These are phyloP conservation scores for Colletotrichum salicis DNA, from an alignment of 2,329 filamentous ascomycete species.

Conservation along the genomic window DNA sequence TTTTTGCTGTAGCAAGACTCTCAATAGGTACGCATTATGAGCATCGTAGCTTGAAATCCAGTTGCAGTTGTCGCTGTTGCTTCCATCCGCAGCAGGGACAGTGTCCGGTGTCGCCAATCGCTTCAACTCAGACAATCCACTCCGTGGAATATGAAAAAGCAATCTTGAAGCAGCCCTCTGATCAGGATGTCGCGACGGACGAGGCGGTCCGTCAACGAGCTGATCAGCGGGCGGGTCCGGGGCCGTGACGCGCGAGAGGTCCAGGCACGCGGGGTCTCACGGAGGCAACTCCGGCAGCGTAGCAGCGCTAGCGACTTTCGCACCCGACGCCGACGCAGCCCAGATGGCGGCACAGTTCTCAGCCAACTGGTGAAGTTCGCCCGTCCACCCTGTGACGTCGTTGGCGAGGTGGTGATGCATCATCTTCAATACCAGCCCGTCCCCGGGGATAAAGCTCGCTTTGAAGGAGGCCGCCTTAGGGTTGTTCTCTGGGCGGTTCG, in stretches of 20 bases:
- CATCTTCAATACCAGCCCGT: background rate
- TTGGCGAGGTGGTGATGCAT: background rate
- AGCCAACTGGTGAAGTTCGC: background rate
- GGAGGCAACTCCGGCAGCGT: background rate
- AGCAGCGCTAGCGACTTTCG: background rate
- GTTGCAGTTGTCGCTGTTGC: too few relatives aligned
- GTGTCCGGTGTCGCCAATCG: background rate
- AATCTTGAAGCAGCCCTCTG: background rate
- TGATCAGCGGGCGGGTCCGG: slow-evolving; percentile 39
- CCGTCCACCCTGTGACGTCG: background rate
- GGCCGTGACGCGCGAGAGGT: slow-evolving; percentile 48
- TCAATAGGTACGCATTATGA: background rate
- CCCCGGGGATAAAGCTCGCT: background rate
- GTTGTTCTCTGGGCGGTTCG: background rate
- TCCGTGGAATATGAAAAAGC: background rate
- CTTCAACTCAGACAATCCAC: background rate
- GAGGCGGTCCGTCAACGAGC: slow-evolving; percentile 45
- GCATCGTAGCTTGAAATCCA: background rate
- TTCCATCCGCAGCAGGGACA: background rate
- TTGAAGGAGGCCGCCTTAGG: background rate
- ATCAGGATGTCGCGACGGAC: background rate
- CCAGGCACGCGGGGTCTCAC: slow-evolving; percentile 47
- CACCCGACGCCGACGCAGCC: too few relatives aligned
- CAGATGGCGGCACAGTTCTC: background rate
- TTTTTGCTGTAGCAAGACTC: background rate